Conservation (phyloP, 176 grass and related monocot species). For the Typha latifolia region DNA sequence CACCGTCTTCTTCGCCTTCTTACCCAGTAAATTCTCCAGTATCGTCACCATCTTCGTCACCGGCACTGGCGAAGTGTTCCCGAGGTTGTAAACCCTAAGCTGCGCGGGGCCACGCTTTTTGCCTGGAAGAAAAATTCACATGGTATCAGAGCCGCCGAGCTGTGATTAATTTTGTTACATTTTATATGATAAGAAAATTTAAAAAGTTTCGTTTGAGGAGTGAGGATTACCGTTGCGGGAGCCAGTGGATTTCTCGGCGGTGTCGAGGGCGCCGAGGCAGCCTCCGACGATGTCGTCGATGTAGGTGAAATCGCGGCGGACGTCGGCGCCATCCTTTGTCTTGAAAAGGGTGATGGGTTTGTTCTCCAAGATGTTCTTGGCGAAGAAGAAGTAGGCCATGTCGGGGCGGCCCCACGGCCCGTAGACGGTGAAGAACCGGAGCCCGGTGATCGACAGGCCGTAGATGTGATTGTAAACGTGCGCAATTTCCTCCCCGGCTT, state of each 20-base stretch:
- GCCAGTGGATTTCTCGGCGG: constrained; percentile 66
- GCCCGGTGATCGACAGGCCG: constrained; percentile 84
- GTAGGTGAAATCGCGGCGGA: constrained; percentile 84
- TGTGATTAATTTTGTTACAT: too few species aligned
- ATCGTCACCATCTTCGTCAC: constrained; percentile 80
- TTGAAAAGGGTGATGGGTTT: constrained; percentile 77
- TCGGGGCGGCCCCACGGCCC: constrained; percentile 93
- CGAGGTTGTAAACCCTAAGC: constrained; percentile 87
- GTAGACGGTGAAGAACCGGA: constrained; percentile 98
- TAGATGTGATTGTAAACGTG: constrained; percentile 97
- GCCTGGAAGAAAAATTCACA: not conserved
- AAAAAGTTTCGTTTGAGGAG: too few species aligned
- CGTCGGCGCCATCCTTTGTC: constrained; percentile 46
- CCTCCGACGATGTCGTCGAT: constrained; percentile 96
- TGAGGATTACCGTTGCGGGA: constrained; percentile 12
- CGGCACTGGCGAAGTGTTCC: constrained; percentile 84
- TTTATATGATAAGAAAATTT: too few species aligned
- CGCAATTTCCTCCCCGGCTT: constrained; percentile 92
- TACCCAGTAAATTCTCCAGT: constrained; percentile 68
- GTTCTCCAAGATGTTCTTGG: constrained; percentile 57
- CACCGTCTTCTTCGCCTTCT: constrained; percentile 86
- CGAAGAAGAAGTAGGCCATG: constrained; percentile 98
- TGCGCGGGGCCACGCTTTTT: constrained; percentile 60
- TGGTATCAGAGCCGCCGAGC: too few species aligned
- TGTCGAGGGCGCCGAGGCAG: constrained; percentile 76